Evolutionary conservation across 1,284 basidiomycete genomes (phyloP).

Genomic region (Chalciporus sp.): DNA sequence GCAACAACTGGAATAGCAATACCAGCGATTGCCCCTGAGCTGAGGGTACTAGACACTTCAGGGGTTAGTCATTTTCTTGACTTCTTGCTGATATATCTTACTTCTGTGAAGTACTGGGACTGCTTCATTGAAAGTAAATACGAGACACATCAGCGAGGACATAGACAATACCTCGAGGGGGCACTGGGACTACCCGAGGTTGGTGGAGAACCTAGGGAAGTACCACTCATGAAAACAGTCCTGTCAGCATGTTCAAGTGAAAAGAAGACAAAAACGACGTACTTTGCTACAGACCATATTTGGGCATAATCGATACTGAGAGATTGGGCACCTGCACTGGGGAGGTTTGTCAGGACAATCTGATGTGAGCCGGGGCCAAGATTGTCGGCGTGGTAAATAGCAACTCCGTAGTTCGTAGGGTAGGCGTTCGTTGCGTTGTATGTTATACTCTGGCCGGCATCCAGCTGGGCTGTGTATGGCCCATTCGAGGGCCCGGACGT

Average conservation of each 20-base stretch:
- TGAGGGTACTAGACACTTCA: constrained; percentile 15
- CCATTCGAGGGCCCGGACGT: constrained; percentile 32
- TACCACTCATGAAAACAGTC: too few relatives aligned
- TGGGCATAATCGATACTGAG: constrained; percentile 29
- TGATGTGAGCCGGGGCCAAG: constrained; percentile 34
- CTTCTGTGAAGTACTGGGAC: constrained; percentile 12
- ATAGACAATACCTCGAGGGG: constrained; percentile 6
- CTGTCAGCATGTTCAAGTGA: constrained; percentile 6
- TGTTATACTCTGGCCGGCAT: constrained; percentile 11
- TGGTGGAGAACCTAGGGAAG: neutral
- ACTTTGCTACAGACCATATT: constrained; percentile 18
- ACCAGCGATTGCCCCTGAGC: constrained; percentile 31
- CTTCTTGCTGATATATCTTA: constrained; percentile 9
- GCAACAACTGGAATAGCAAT: constrained; percentile 20
- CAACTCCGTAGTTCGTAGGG: constrained; percentile 27
- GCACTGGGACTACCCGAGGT: neutral
- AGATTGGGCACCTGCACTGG: constrained; percentile 16
- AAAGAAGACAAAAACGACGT: neutral
- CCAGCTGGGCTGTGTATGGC: constrained; percentile 30
- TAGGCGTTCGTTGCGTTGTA: constrained; percentile 31
- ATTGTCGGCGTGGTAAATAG: constrained; percentile 36
- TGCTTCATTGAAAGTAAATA: constrained; percentile 5
- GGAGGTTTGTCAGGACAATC: constrained; percentile 31
- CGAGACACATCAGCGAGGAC: neutral
- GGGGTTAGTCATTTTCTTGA: neutral